phyloP scores from a whole-genome alignment of 192 early-diverging fungal species.

The Phlyctochytrium arcticum region DNA sequence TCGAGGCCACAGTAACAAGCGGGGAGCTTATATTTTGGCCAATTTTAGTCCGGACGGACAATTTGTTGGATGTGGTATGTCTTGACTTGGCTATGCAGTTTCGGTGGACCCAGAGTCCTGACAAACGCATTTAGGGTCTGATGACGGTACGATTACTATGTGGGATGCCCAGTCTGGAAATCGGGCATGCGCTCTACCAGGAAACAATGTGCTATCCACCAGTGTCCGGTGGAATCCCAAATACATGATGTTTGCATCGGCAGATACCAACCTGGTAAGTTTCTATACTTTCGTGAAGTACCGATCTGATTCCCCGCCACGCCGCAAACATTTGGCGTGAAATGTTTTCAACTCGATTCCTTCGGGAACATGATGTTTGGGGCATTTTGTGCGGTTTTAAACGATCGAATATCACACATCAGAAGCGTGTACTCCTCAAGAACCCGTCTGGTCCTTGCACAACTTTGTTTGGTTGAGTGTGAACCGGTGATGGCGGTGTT shows the following conservation, averaged over 20 bases:
- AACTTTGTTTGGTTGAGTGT: no score
- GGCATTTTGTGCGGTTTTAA: background rate
- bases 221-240: constrained; percentile 73
- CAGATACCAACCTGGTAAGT: constrained; percentile 64
- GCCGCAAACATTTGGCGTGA: background rate
- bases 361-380: no score
- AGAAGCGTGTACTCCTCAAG: no score
- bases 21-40: constrained; percentile 47
- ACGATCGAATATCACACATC: background rate
- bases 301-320: background rate
- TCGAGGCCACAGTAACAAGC: constrained; percentile 25
- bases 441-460: no score
- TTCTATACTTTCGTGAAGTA: background rate
- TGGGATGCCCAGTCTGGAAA: constrained; percentile 57
- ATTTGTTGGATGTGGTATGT: constrained; percentile 62
- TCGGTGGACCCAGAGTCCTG: background rate
- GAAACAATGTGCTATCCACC: constrained; percentile 47
- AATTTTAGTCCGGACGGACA: constrained; percentile 69
- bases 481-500: no score
- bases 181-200: constrained; percentile 23
- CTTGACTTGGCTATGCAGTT: constrained; percentile 13
- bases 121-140: constrained; percentile 46
- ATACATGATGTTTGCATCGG: constrained; percentile 69
- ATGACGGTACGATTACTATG: constrained; percentile 59
- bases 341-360: no score